Evolutionary conservation across 148 eudicot species (phyloP), one percentile per base, ranked within the genome.

Genomic region (Amaranthus palmeri): DNA sequence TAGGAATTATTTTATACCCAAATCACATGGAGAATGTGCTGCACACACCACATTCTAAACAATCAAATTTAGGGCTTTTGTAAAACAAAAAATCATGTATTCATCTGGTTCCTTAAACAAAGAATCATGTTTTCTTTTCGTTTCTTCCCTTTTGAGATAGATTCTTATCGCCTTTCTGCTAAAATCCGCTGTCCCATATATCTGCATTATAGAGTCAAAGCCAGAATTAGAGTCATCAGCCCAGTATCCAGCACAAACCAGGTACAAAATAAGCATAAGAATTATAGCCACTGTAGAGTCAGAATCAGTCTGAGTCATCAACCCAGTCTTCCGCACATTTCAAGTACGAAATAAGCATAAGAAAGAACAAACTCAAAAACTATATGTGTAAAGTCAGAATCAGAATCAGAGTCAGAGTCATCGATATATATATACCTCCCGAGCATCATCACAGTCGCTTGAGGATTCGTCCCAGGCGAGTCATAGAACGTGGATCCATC

Each of bases 391-490:
- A 25, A 46, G 63, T 18, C 46, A 17, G 12, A 50, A 55, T 25
- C 4, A 8, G n/a, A 71, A 36, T 42, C 43, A 51, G 50, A 36
- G 4, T 62, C 10, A 8, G 12, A 2, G 48, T 48, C 36, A 10
- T 44, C 40, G 15, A 67, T 57, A 67, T 52, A 9, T n/a, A n/a
- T 36, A 73, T 84, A 90, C 95, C 97, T 91, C 71, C 98, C 98
- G 36, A 88, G 88, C 96, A 90, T 90, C 96, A 87, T 87, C 46
- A 87, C 82, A 44, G 96, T 87, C 4, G 92, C 96, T 55, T 90
- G 92, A 71, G 96, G 96, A 75, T 90, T 87, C 74, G 96, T 86
- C 3, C 96, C 92, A 2, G 96, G 92, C 8, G 96, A 84, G 25
- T 81, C 78, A 61, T 70, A 51, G 73, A 87, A 83, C 3, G 96